Evolutionary conservation across 352 stramenopile genomes (phyloP), one percentile per base, ranked within the genome.

Genomic region (Globisporangium iwayamae): DNA sequence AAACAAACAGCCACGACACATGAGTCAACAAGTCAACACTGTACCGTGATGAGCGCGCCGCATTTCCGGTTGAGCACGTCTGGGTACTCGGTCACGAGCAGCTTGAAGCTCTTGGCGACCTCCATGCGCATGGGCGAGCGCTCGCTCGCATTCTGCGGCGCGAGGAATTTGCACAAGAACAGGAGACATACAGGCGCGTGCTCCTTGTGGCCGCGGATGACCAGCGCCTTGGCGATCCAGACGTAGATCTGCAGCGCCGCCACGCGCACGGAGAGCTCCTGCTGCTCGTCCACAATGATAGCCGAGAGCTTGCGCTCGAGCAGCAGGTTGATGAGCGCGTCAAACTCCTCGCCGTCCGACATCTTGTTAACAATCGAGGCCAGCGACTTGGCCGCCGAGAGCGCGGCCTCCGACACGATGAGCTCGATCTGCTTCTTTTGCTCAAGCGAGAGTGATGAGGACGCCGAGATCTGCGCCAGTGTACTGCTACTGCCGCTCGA

Each of bases 341-440:
- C 79, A 63, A 94, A 91, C 64, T 93, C 81, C 43, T 81, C 77
- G 38, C 85, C 83, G 45, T 95, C 87, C 34, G 80, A 78, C 79
- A 93, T 92, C 56, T 93, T 93, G 79, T 95, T 95, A 65, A 95
- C 78, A 60, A 94, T 91, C 18, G 87, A 93, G 25, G 83, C 87
- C 8, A 95, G 73, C 10, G 87, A 86, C 60, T 93, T 91, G 46
- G 85, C 76, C 0, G 84, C 72, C 8, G 81, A 90, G 1, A 91
- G 66, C 43, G 84, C 79, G 32, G 80, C 78, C 46, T 90, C 78
- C 0, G 66, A 52, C 57, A 74, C 76, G 25, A 93, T 76, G 52
- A 60, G 54, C 13, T 83, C 71, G 10, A 91, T 66, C 41, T 57
- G 65, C 22, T 57, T 62, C 28, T 60, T 63, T 22, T 57, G 30